Evolutionary conservation across 208 protist species (phyloP), one percentile per base, ranked within the genome.

Genomic region (Leishmania tropica): DNA sequence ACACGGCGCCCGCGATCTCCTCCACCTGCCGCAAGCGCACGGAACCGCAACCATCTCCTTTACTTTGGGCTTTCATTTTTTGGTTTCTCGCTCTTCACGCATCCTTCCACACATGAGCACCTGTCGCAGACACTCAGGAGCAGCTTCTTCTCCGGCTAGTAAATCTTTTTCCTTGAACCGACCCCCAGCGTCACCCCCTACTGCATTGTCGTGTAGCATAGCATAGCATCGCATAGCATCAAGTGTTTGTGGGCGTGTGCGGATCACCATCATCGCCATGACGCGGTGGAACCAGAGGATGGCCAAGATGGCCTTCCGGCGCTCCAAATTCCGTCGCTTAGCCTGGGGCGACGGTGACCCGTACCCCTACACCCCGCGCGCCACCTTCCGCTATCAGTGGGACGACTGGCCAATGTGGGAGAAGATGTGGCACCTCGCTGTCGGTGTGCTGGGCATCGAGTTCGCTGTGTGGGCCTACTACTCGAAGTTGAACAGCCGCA

Each of bases 341-440:
- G 94, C 94, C 10, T 97, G 94, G 93, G 94, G 94, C 17, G 94
- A 97, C 74, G 94, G 94, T 74, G 94, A 97, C 78, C 94, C 94
- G 65, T 97, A 97, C 75, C 94, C 94, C 31, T 97, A 97, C 83
- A 97, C 94, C 1, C 94, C 94, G 0, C 91, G 92, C n/a, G 94
- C 94, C 58, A 97, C 94, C 21, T 96, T 97, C 77, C 94, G 94
- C 79, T 97, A 97, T 75, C 94, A 97, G 83, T 97, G 94, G 93
- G 91, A 97, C 62, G 94, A 97, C 83, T 97, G 94, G 93, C 94
- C 94, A 62, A 84, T 96, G 85, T 97, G 94, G 94, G 92, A 97
- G 8, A 62, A 62, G 24, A 62, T 62, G 76, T 97, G 94, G 92
- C 94, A 97, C 80, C 45, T 97, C 11, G 60, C 85, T 17, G 67